Conservation (phyloP, 202 grass and related monocot species). For the Carex arenaria region DNA sequence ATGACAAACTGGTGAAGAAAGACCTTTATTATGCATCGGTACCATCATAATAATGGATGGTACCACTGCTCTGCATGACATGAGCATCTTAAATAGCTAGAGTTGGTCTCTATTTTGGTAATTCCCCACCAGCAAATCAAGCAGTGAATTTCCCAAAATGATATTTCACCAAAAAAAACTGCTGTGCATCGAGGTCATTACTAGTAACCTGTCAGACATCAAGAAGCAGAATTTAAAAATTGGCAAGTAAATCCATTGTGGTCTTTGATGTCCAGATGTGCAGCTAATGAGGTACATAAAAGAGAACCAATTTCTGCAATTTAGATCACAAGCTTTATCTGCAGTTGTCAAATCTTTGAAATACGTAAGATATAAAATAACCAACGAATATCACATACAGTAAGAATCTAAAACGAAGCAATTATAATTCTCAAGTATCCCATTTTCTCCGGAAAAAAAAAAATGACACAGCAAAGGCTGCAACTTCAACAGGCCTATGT, state of each 20-base stretch:
- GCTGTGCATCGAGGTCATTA: not conserved
- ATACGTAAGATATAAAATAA: no score
- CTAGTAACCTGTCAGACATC: not conserved
- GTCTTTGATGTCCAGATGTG: not conserved
- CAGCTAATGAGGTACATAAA: not conserved
- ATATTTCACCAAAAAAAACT: no score
- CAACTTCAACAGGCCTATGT: no score
- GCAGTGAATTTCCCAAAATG: not conserved
- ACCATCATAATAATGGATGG: not conserved
- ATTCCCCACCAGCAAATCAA: not conserved
- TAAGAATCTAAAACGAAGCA: no score
- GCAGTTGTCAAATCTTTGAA: not conserved
- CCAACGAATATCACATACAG: no score
- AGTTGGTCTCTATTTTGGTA: not conserved
- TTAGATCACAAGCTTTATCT: not conserved
- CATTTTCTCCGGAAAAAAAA: no score
- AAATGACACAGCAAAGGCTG: no score
- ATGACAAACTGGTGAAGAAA: not conserved
- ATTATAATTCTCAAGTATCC: no score
- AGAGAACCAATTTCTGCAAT: not conserved
- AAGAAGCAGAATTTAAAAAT: not conserved
- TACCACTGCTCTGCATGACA: not conserved
- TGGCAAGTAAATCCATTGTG: not conserved
- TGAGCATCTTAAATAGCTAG: not conserved
- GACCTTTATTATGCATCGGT: not conserved